Conservation (phyloP, 371 early-diverging fungal genomes). For the Mucor indicus region DNA sequence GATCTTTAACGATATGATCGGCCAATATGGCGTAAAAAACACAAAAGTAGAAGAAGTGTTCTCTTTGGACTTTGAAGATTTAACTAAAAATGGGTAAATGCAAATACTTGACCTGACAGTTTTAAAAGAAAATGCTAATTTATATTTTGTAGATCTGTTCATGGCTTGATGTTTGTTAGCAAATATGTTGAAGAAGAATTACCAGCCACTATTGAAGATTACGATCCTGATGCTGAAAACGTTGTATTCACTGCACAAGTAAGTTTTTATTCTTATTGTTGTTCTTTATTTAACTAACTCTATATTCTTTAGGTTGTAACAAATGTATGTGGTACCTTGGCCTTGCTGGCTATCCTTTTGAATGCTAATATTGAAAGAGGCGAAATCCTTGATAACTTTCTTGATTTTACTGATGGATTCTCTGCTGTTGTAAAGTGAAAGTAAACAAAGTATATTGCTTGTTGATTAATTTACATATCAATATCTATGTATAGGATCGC, state of each 20-base stretch:
- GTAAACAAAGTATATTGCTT: background rate
- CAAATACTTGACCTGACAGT: background rate
- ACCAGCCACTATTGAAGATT: background rate
- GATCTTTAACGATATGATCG: slow-evolving; percentile 16
- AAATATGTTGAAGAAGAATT: slow-evolving; percentile 9
- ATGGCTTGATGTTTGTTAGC: slow-evolving; percentile 15
- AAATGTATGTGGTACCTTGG: slow-evolving; percentile 18
- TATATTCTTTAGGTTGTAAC: slow-evolving; percentile 6
- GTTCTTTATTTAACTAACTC: too few relatives aligned
- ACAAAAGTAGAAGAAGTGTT: slow-evolving; percentile 11
- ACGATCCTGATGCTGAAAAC: background rate
- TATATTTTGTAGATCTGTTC: slow-evolving; percentile 1
- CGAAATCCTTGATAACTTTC: slow-evolving; percentile 4
- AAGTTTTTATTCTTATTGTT: background rate
- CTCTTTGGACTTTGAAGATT: slow-evolving; percentile 8
- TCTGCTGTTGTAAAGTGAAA: slow-evolving; percentile 13
- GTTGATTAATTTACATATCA: background rate
- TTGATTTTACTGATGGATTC: slow-evolving; percentile 7
- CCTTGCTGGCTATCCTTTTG: slow-evolving; percentile 14
- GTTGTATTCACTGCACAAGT: slow-evolving; percentile 16
- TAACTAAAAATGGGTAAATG: slow-evolving; percentile 5
- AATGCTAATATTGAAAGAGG: slow-evolving; percentile 14
- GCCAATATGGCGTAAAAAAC: slow-evolving; percentile 9
- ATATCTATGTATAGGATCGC: slow-evolving; percentile 10
- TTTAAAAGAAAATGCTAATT: background rate